Evolutionary conservation across 306 rosid species (phyloP), one percentile per base, ranked within the genome.

Genomic region (Begonia peltatifolia): DNA sequence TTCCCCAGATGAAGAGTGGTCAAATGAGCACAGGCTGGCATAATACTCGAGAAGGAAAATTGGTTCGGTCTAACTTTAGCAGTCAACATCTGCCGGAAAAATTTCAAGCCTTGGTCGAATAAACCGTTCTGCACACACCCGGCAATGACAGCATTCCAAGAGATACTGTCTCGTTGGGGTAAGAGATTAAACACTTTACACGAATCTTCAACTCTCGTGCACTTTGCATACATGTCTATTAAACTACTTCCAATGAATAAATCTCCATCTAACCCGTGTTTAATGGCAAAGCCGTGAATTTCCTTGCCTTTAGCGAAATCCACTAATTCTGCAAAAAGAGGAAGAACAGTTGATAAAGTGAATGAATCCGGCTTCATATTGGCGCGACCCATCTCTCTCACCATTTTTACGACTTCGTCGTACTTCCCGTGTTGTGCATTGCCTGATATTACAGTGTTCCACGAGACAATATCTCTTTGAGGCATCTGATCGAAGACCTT

Each of bases 21-120:
- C 83, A 82, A 61, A 64, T 84, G 74, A 52, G 97, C 85, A 71
- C 87, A 82, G 56, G 97, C 97, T 5, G 95, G 95, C 68, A 88
- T 76, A 55, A 80, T 77, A 64, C 93, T 82, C 11, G 97, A 77
- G 71, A 84, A 79, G 51, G 95, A 79, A 38, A 79, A 71, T 6
- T 60, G 75, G 70, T 63, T 68, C 3, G 78, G 88, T 69, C 67
- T 82, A 47, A 80, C 64, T 42, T 76, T 76, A 14, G 58, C 81
- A 69, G 36, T 70, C 78, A 82, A 68, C 93, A 84, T 79, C 56
- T 18, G 62, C 54, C 78, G 76, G 50, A 84, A 89, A 61, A 74
- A 69, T 14, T 69, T 56, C 4, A 82, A 70, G 18, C 93, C 93
- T 52, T 69, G 58, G 57, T 82, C 89, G 59, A 82, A 82, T 52